These are phyloP conservation scores for Pleurotus cornucopiae DNA, from an alignment of 768 basidiomycete species.

Conservation along the genomic window DNA sequence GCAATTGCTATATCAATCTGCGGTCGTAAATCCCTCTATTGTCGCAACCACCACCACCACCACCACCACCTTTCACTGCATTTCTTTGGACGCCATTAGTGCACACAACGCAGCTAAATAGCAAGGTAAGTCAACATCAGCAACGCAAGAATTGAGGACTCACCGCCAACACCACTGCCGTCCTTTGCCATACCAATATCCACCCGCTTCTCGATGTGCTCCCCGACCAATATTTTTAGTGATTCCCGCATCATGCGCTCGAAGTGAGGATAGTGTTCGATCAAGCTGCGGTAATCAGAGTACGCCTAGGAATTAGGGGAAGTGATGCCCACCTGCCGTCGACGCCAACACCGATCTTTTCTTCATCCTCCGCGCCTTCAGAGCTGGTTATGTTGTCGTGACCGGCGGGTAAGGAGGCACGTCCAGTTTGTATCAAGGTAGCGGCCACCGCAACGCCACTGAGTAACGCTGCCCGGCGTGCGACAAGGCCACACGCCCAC, in stretches of 20 bases:
- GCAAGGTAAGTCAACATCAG: background rate
- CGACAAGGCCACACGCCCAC: slow-evolving; percentile 77
- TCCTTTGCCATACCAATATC: slow-evolving; percentile 94
- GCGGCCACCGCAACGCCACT: slow-evolving; percentile 88
- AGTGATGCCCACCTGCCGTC: slow-evolving; percentile 75
- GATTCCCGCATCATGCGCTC: slow-evolving; percentile 71
- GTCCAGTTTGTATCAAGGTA: slow-evolving; percentile 76
- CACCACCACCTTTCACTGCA: background rate
- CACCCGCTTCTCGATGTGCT: slow-evolving; percentile 73
- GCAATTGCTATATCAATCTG: background rate
- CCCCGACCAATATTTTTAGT: slow-evolving; percentile 70
- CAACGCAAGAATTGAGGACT: slow-evolving; percentile 23
- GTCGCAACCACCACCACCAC: background rate
- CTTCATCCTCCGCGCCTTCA: slow-evolving; percentile 23
- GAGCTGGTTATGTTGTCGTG: slow-evolving; percentile 19
- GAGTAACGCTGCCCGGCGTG: slow-evolving; percentile 74
- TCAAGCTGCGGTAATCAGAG: slow-evolving; percentile 41
- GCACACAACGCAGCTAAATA: slow-evolving; percentile 80
- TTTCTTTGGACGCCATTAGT: slow-evolving; percentile 25
- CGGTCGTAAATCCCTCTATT: background rate
- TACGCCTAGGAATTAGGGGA: slow-evolving; percentile 3
- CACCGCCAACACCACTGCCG: slow-evolving; percentile 96
- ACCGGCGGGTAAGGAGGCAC: slow-evolving; percentile 48
- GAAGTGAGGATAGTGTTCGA: slow-evolving; percentile 91
- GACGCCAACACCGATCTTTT: slow-evolving; percentile 76